These are phyloP conservation scores for Coniosporium apollinis DNA, from an alignment of 495 filamentous ascomycete genomes.

Conservation along the genomic window DNA sequence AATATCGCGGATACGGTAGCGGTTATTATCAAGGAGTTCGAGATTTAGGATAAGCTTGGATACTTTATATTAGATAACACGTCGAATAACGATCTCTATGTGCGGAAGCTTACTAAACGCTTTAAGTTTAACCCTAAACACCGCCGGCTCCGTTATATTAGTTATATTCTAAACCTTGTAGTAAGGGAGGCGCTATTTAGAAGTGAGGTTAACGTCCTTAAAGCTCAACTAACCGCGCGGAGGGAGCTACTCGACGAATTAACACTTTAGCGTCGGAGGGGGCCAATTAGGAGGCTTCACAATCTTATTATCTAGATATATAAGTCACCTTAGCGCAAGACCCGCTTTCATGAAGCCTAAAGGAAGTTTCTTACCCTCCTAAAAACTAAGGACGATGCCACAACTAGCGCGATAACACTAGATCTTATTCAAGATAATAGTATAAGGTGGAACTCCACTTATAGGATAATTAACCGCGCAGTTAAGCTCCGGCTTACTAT, in stretches of 20 bases:
- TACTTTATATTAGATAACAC: constrained; percentile 12
- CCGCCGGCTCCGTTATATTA: constrained; percentile 6
- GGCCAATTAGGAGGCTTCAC: constrained; percentile 10
- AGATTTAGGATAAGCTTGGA: constrained; percentile 4
- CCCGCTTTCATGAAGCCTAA: constrained; percentile 1
- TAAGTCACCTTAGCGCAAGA: constrained; percentile 4
- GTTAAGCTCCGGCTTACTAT: constrained; percentile 7
- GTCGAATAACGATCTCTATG: constrained; percentile 3
- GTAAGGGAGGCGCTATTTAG: constrained; percentile 5
- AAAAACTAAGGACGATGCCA: constrained; percentile 2
- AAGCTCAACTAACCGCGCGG: constrained; percentile 1
- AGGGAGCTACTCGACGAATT: constrained; percentile 2
- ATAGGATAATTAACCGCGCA: constrained; percentile 5
- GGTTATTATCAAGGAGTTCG: constrained; percentile 3
- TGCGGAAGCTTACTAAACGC: constrained; percentile 2
- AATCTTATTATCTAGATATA: constrained; percentile 7
- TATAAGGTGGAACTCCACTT: constrained; percentile 7
- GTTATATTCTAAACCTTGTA: constrained; percentile 9
- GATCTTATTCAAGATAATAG: constrained; percentile 3
- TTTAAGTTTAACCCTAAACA: constrained; percentile 3
- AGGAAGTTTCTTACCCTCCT: background rate
- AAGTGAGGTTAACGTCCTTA: constrained; percentile 1
- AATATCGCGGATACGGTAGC: constrained; percentile 3
- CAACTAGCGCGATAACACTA: constrained; percentile 3
- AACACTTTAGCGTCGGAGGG: constrained; percentile 3